Evolutionary conservation across 2,329 filamentous ascomycete genomes (phyloP), one percentile per base, ranked within the genome.

Genomic region (Diplodia mutila): DNA sequence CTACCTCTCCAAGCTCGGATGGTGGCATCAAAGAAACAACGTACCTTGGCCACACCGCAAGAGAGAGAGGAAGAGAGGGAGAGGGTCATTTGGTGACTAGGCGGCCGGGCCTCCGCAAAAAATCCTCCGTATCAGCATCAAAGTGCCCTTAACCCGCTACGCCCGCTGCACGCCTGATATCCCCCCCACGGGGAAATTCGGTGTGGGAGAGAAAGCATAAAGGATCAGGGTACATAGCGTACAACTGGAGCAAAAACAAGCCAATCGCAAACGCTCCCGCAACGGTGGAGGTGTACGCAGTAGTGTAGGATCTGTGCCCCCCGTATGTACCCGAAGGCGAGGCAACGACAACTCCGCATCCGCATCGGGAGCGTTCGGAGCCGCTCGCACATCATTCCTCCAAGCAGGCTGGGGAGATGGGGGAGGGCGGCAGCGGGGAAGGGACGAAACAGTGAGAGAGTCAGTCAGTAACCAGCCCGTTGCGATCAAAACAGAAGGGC

Each of bases 141-240:
- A 32, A 46, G 23, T n/a, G 3, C 34, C 54, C 34, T 59, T 59
- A 21, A n/a, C 23, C 23, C 37, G 55, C 52, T 6, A 14, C 4
- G n/a, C n/a, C n/a, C 37, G 11, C 16, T 7, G 32, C 21, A 3
- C 37, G 23, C 2, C 52, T 54, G 49, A n/a, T 11, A 34, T 18
- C 29, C 57, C 29, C 57, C 55, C 57, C 57, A 48, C 25, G 57
- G 57, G 57, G 57, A 61, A 61, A 48, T 12, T 48, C 57, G 57
- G 57, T 18, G 57, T 21, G 25, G 18, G n/a, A 23, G n/a, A 34
- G 29, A 4, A 8, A 8, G 53, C 18, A 14, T 14, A 46, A 46
- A 46, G 42, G 42, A 46, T 46, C 42, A 21, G 18, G 42, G 42
- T 21, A 34, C 7, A 34, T 34, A 7, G 29, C 7, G 29, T 42